Percentiles rank a stretch among this genome's conserved stretches.
phyloP scores from a whole-genome alignment of 306 rosid genomes.

The Prunus salicina region DNA sequence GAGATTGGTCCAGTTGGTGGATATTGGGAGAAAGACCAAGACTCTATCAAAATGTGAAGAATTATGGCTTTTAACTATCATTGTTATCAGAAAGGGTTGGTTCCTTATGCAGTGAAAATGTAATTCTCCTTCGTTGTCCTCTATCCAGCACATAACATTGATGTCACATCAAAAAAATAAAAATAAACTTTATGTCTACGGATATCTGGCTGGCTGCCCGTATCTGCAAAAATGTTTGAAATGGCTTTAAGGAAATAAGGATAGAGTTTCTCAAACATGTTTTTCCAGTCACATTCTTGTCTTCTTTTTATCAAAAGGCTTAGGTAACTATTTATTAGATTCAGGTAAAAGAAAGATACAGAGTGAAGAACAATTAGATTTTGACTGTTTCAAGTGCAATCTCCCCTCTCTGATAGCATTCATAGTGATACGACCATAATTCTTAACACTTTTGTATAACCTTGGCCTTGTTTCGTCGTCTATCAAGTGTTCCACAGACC shows the following conservation, averaged over 20 bases:
- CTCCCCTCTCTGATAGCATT: constrained; percentile 10
- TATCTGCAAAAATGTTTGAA: no score
- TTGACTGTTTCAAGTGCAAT: constrained; percentile 8
- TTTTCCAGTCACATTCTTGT: not conserved
- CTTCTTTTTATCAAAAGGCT: not conserved
- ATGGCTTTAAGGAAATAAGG: not conserved
- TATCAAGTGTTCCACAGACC: constrained; percentile 4
- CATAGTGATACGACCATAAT: constrained; percentile 19
- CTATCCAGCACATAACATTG: no score
- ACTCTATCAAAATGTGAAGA: not conserved
- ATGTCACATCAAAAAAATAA: no score
- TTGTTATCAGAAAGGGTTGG: not conserved
- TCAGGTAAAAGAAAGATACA: not conserved
- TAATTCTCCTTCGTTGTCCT: no score
- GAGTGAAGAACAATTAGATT: not conserved
- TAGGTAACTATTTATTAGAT: not conserved
- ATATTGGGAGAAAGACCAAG: constrained; percentile 20
- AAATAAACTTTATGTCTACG: no score
- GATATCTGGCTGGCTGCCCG: no score
- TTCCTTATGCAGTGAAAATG: not conserved
- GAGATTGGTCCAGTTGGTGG: constrained; percentile 17
- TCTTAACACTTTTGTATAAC: constrained; percentile 4
- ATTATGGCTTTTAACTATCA: not conserved
- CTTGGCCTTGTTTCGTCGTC: constrained; percentile 15
- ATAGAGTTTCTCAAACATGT: no score